Evolutionary conservation across 208 protist species (phyloP), one percentile per base, ranked within the genome.

Genomic region (Trypanosoma platydactyli): DNA sequence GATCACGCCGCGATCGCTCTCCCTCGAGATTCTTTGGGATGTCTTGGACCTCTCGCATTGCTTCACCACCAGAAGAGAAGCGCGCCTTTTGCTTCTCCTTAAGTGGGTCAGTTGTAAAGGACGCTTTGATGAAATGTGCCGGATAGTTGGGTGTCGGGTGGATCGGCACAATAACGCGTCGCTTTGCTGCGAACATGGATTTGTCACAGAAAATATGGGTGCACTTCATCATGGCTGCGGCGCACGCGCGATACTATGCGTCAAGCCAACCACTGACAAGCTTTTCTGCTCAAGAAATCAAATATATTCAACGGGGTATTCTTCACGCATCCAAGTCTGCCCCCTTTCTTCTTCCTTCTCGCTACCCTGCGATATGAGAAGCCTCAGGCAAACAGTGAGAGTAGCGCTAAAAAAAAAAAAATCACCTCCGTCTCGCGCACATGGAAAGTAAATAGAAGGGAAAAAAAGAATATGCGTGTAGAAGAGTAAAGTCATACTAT

Each of bases 121-220:
- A 68, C 2, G 88, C 79, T 58, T 91, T 89, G 74, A 96, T 91
- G 63, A 91, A 84, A 76, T 92, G 86, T 5, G 80, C 77, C 11
- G 88, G 86, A 62, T 77, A 92, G 75, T 78, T 80, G 2, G 91
- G 91, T 18, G 88, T 94, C 1, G 91, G 82, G 29, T 94, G 88
- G 44, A 96, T 92, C 0, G 91, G 91, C 5, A 91, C 76, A 75
- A 96, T 96, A 16, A 94, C 88, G 64, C 88, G 88, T 11, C 91
- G 88, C 76, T 94, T 94, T 38, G 88, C 91, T 54, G 91, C 91
- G 74, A 96, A 96, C 81, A 96, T 91, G 49, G 91, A 94, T 74
- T 96, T 96, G 79, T 95, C 86, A 61, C 64, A 65, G 71, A 92
- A 77, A 58, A 82, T 63, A 11, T 46, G 40, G 27, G 58, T 80